These are phyloP conservation scores for Aspergillus egyptiacus DNA, from an alignment of 495 filamentous ascomycete species.

Conservation along the genomic window DNA sequence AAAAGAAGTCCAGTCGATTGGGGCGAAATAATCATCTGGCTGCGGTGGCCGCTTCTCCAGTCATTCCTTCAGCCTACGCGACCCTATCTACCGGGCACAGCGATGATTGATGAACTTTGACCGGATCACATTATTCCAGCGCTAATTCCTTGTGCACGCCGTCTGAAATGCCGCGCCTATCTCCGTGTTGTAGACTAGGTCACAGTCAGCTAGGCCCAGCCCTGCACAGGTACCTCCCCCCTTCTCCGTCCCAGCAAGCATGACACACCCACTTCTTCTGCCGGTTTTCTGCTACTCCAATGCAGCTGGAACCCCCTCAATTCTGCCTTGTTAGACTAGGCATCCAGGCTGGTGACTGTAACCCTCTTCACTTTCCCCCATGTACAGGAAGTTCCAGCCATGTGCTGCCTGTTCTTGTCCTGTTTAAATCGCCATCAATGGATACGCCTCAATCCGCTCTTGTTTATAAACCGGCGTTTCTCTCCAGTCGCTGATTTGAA, in stretches of 20 bases:
- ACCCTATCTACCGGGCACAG: slow-evolving; percentile 3
- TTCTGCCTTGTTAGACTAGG: slow-evolving; percentile 38
- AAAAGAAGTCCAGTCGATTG: slow-evolving; percentile 4
- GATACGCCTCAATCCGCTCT: slow-evolving; percentile 18
- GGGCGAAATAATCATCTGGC: slow-evolving; percentile 13
- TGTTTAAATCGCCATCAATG: slow-evolving; percentile 33
- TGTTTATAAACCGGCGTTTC: slow-evolving; percentile 19
- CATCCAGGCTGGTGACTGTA: slow-evolving; percentile 23
- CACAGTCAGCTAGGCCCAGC: slow-evolving; percentile 29
- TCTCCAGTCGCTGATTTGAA: slow-evolving; percentile 24
- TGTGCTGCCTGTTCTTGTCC: slow-evolving; percentile 21
- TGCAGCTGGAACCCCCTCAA: slow-evolving; percentile 22
- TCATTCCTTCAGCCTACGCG: slow-evolving; percentile 15
- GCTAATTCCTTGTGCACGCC: slow-evolving; percentile 30
- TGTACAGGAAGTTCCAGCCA: slow-evolving; percentile 27
- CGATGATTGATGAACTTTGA: slow-evolving; percentile 14
- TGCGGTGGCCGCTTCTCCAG: slow-evolving; percentile 15
- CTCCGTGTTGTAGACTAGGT: slow-evolving; percentile 28
- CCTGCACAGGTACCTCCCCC: slow-evolving; percentile 18
- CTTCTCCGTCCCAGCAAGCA: slow-evolving; percentile 17
- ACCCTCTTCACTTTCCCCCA: slow-evolving; percentile 21
- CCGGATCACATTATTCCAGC: slow-evolving; percentile 28
- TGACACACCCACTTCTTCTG: slow-evolving; percentile 19
- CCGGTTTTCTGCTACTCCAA: slow-evolving; percentile 18
- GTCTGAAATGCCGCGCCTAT: slow-evolving; percentile 21